Evolutionary conservation across 2,329 filamentous ascomycete genomes (phyloP).

Genomic region (Xylariaceae sp.): DNA sequence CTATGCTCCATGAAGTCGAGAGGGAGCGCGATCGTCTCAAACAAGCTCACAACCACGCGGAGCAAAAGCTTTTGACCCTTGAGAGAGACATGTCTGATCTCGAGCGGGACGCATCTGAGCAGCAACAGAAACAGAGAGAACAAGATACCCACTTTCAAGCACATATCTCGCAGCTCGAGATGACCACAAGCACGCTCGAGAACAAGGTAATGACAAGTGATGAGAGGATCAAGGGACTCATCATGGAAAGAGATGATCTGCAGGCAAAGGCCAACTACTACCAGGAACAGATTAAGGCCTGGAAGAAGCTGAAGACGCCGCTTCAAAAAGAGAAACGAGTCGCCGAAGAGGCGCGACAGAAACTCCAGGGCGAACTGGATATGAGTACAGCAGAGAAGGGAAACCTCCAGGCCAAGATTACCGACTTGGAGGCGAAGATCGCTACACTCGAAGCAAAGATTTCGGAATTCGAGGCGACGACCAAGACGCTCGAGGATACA

Average conservation of each 20-base stretch:
- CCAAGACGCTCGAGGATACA: constrained; percentile 14
- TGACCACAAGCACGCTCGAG: constrained; percentile 24
- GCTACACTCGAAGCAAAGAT: constrained; percentile 27
- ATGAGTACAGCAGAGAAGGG: constrained; percentile 26
- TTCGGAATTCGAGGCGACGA: constrained; percentile 22
- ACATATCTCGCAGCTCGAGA: constrained; percentile 25
- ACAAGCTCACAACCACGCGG: constrained; percentile 25
- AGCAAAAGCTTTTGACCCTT: constrained; percentile 25
- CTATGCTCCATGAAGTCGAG: constrained; percentile 30
- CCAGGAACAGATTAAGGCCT: constrained; percentile 17
- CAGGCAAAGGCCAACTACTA: constrained; percentile 19
- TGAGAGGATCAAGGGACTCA: constrained; percentile 27
- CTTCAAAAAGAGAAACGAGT: constrained; percentile 17
- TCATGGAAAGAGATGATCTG: constrained; percentile 25
- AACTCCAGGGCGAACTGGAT: constrained; percentile 28
- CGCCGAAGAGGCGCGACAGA: constrained; percentile 28
- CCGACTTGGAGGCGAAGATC: constrained; percentile 29
- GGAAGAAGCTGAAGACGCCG: constrained; percentile 19
- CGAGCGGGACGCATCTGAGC: constrained; percentile 24
- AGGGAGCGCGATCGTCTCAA: constrained; percentile 33
- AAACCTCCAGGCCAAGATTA: constrained; percentile 27
- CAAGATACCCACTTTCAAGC: constrained; percentile 26
- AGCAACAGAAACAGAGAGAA: constrained; percentile 23
- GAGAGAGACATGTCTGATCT: constrained; percentile 25
- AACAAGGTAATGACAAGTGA: constrained; percentile 25